Conservation (phyloP, 2,329 filamentous ascomycete species). For the Alternaria solani region DNA sequence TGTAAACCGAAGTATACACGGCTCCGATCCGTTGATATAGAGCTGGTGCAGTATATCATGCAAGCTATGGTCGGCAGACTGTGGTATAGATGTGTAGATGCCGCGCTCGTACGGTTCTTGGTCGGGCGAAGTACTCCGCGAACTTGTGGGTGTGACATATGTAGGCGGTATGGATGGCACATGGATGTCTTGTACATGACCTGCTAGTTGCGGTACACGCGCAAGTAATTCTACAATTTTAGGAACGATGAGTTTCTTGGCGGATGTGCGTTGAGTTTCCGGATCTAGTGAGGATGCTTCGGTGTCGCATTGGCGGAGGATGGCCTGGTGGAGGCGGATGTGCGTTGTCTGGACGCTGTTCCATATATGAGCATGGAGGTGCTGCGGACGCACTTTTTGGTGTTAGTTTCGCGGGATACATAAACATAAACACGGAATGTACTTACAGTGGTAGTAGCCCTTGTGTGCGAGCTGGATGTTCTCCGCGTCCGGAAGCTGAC, state of each 20-base stretch:
- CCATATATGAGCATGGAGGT: slow-evolving; percentile 35
- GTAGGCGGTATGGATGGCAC: not conserved
- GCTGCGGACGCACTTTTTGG: slow-evolving; percentile 25
- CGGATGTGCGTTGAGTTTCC: slow-evolving; percentile 17
- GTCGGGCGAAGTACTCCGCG: not conserved
- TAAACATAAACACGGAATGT: no score
- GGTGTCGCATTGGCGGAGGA: slow-evolving; percentile 26
- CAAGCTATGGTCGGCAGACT: slow-evolving; percentile 15
- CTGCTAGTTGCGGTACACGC: slow-evolving; percentile 35
- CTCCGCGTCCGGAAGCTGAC: slow-evolving; percentile 9
- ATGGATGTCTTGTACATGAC: slow-evolving; percentile 22
- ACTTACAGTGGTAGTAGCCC: slow-evolving; percentile 31
- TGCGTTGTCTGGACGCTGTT: slow-evolving; percentile 36
- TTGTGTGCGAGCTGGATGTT: slow-evolving; percentile 25
- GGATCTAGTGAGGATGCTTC: not conserved
- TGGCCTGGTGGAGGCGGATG: slow-evolving; percentile 34
- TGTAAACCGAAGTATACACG: slow-evolving; percentile 21
- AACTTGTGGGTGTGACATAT: not conserved
- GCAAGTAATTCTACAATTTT: slow-evolving; percentile 34
- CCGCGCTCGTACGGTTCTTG: not conserved
- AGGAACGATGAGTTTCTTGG: slow-evolving; percentile 17
- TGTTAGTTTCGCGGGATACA: not conserved
- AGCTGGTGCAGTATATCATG: slow-evolving; percentile 36
- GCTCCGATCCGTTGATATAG: slow-evolving; percentile 20
- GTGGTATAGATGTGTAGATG: not conserved